Evolutionary conservation across 2,329 filamentous ascomycete species (phyloP), one percentile per base, ranked within the genome.

Genomic region (Periconia macrospinosa): DNA sequence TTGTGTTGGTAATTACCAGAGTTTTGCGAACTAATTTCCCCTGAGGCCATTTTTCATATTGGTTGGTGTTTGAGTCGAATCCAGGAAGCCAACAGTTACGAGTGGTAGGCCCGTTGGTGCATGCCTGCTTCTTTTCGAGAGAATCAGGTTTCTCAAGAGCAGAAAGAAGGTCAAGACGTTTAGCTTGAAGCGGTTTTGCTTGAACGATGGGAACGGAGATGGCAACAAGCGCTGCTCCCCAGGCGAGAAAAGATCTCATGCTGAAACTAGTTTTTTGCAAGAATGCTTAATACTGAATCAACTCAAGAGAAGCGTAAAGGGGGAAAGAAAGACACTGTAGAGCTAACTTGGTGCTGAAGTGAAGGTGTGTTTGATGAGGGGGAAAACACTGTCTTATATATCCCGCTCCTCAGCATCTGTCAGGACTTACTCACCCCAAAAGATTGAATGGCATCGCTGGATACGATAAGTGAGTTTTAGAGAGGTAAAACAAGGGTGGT

Each of bases 21-120:
- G 71, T 62, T 61, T 77, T 76, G 18, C 45, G 46, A 14, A 63
- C 62, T 27, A 57, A 55, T 8, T 51, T 62, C 1, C 76, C 76
- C 6, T 64, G 67, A 0, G 76, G 76, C 46, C 46, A 48, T 13
- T 33, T 27, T 33, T 17, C 40, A 20, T 78, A 76, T 59, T 74
- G 73, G 49, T 78, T 73, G 13, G 76, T 78, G 23, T 65, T 67
- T 19, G 74, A 68, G 49, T 71, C 71, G 62, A 66, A 78, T 3
- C 76, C 76, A 35, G 52, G 57, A 18, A 61, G 54, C 76, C 76
- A 78, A 54, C 76, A 78, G 15, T 66, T 58, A 49, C 76, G 65
- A 13, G 64, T 71, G 13, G 58, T 68, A 10, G 75, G 69, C 1
- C 70, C 66, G 60, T 78, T 67, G 17, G 60, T 70, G 50, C 73